Percentiles rank a stretch among this genome's conserved stretches.
Conservation (phyloP, 2,329 filamentous ascomycete species). For the Aspergillus terreus region DNA sequence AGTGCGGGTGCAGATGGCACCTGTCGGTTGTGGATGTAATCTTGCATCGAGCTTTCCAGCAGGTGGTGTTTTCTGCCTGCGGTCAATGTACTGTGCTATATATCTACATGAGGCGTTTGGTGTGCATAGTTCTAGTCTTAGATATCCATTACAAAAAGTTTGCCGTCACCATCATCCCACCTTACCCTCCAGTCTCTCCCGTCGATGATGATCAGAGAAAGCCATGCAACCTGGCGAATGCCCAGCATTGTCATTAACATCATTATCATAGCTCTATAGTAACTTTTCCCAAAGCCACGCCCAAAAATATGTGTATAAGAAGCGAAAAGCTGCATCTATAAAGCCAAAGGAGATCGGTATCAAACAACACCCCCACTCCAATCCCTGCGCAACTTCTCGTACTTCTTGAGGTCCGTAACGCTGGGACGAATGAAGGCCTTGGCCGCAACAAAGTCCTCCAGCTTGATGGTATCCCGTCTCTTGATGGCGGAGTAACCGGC, state of each 20-base stretch:
- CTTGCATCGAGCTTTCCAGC: constrained; percentile 4
- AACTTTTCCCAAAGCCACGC: neutral
- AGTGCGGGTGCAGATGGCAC: constrained; percentile 93
- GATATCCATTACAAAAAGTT: constrained; percentile 31
- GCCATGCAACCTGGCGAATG: neutral
- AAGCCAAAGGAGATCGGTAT: constrained; percentile 6
- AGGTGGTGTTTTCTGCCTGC: constrained; percentile 9
- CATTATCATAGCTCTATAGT: neutral
- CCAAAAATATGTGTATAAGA: constrained; percentile 1
- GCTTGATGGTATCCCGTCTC: constrained; percentile 45
- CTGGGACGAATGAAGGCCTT: constrained; percentile 43
- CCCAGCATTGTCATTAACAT: neutral
- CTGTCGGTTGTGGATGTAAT: constrained; percentile 78
- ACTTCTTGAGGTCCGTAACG: constrained; percentile 56
- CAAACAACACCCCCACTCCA: constrained; percentile 41
- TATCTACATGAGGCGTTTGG: constrained; percentile 21
- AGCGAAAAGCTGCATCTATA: neutral
- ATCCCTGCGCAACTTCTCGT: constrained; percentile 51
- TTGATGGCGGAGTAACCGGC: constrained; percentile 57
- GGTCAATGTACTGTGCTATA: constrained; percentile 15
- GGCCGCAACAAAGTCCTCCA: constrained; percentile 41
- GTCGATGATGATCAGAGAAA: neutral
- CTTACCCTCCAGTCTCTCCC: neutral
- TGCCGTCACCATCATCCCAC: neutral
- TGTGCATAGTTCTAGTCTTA: constrained; percentile 22